Base-by-base conservation (phyloP, 2,329 filamentous ascomycete genomes). In the Pseudocercospora fijiensis region DNA sequence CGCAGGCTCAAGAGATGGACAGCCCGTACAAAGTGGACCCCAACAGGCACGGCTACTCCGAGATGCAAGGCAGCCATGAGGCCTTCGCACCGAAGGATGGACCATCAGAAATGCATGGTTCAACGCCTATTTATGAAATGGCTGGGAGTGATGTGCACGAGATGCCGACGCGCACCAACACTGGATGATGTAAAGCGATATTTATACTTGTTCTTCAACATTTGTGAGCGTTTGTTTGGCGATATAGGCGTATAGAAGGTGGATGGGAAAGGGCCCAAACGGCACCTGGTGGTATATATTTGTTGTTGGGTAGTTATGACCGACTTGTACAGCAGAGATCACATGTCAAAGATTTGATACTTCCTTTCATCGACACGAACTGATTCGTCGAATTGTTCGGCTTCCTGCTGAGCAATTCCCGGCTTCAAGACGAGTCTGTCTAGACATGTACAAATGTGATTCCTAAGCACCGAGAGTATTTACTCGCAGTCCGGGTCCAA, bases 61-160 rank as follows among this genome's bases (percentile, higher is more conserved):
- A 76, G 64, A 72, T 76, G 72, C 72, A 73, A 22, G 71, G 69
- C 8, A 67, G 65, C 1, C 59, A 61, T 1, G 67, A 68, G 33
- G 67, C 67, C 37, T 70, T 66, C 56, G 69, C 63, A 20, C 67
- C 65, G 33, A 66, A 65, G 51, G 51, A 62, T 20, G 59, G 60
- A 28, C 57, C 55, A n/a, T 65, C 67, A 27, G 73, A 74, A 52
- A 70, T 74, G 67, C 63, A 71, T 26, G 72, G 72, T 1, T 60
- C 61, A 24, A 71, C 69, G 49, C 65, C 69, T 9, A 70, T 75
- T 8, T 75, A 71, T 60, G 73, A 75, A 61, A 73, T 75, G 73
- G 60, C 69, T 33, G 72, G 71, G 0, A 69, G 63, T 22, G 69
- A 72, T 47, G 67, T 73, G 9, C 65, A 70, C 10, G 73, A 72